Evolutionary conservation across 139 green algal species (phyloP).

Genomic region (Chlorella sp.): DNA sequence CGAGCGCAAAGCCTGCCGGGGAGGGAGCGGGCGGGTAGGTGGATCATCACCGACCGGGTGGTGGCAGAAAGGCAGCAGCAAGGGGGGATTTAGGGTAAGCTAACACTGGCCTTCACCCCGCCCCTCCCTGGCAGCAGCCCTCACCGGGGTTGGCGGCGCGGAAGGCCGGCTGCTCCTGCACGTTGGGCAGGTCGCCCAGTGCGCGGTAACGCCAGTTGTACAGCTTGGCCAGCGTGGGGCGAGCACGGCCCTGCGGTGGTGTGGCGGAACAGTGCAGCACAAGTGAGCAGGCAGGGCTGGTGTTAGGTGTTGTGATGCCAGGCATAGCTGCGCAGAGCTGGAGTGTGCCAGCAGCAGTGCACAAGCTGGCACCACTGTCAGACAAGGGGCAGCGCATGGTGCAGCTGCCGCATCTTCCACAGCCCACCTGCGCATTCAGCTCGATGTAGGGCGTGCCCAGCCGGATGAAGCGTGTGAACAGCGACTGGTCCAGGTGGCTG

Average conservation of each 20-base stretch:
- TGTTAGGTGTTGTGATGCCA: neutral
- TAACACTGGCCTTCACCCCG: too few relatives aligned
- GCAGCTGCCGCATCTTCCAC: too few relatives aligned
- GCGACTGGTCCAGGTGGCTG: slow-evolving; percentile 88
- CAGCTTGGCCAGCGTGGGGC: slow-evolving; percentile 87
- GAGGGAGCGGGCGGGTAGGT: too few relatives aligned
- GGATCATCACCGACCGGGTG: too few relatives aligned
- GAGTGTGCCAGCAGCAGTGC: too few relatives aligned
- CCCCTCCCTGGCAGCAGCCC: too few relatives aligned
- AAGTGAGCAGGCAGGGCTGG: too few relatives aligned
- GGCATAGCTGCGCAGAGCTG: neutral
- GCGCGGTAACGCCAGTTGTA: slow-evolving; percentile 98
- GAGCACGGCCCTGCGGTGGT: slow-evolving; percentile 82
- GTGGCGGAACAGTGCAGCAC: too few relatives aligned
- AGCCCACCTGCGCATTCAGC: slow-evolving; percentile 91
- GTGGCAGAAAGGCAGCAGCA: too few relatives aligned
- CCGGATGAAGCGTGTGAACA: slow-evolving; percentile 98
- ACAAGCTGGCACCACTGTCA: too few relatives aligned
- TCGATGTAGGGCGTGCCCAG: slow-evolving; percentile 94
- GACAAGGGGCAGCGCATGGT: too few relatives aligned
- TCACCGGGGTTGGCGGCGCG: slow-evolving; percentile 80
- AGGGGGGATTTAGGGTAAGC: too few relatives aligned
- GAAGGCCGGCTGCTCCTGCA: slow-evolving; percentile 62
- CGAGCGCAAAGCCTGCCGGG: slow-evolving; percentile 74
- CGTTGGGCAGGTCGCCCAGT: slow-evolving; percentile 89